Evolutionary conservation across 2,329 filamentous ascomycete species (phyloP).

Genomic region (Hypoxylon sp.): DNA sequence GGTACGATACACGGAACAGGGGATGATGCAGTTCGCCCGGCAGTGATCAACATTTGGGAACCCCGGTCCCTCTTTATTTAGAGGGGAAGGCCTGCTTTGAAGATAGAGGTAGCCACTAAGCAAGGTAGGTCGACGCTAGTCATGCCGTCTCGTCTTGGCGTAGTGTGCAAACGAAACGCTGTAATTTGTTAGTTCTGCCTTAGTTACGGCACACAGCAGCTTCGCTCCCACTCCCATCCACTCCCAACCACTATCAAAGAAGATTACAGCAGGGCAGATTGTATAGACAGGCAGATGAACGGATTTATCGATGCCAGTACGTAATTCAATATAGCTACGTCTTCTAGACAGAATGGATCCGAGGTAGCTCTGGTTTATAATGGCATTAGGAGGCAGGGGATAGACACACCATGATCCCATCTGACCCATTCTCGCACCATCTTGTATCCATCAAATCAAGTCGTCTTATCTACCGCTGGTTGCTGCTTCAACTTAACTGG

Average conservation of each 20-base stretch:
- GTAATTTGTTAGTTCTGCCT: slow-evolving; percentile 21
- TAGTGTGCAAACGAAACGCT: slow-evolving; percentile 34
- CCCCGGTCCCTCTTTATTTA: slow-evolving; percentile 18
- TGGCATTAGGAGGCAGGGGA: slow-evolving; percentile 6
- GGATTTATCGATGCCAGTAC: slow-evolving; percentile 3
- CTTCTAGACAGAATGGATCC: slow-evolving; percentile 4
- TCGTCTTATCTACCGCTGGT: slow-evolving; percentile 48
- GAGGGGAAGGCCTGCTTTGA: slow-evolving; percentile 30
- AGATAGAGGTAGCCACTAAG: slow-evolving; percentile 19
- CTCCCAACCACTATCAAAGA: slow-evolving; percentile 15
- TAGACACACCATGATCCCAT: slow-evolving; percentile 38
- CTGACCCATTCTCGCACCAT: slow-evolving; percentile 45
- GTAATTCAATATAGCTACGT: slow-evolving; percentile 3
- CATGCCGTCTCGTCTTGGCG: slow-evolving; percentile 32
- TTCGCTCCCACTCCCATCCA: too few relatives aligned
- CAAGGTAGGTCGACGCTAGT: slow-evolving; percentile 23
- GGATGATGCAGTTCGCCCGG: slow-evolving; percentile 35
- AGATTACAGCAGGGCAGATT: background rate
- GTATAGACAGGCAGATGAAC: background rate
- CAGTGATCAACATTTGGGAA: slow-evolving; percentile 34
- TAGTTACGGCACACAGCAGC: slow-evolving; percentile 11
- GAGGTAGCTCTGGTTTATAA: slow-evolving; percentile 29
- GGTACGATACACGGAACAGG: slow-evolving; percentile 28
- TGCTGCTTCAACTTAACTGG: slow-evolving; percentile 24
- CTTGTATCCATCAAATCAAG: slow-evolving; percentile 36